Evolutionary conservation across 768 basidiomycete species (phyloP), one percentile per base, ranked within the genome.

Genomic region (Lepiota brunneoincarnata): DNA sequence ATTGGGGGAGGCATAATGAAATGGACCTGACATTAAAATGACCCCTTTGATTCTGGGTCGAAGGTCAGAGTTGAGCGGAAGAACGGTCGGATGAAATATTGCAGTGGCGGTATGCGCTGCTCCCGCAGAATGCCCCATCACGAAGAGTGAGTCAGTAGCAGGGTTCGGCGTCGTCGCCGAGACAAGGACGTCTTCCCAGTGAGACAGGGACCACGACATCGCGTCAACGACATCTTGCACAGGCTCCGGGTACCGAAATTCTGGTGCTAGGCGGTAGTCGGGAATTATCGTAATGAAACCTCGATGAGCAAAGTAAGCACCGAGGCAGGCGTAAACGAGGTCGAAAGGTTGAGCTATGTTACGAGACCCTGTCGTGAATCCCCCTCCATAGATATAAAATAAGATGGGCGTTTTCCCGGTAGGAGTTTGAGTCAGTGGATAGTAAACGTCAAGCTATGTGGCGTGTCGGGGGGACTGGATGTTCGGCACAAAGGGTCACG

Each of bases 341-440:
- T 79, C 76, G 40, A 71, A 71, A 0, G 83, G 67, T 1, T 75
- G 69, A 11, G 67, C 63, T 38, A 79, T 62, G 6, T 68, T 73
- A n/a, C 82, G 77, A 0, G 72, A 69, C 1, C 86, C 86, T 0
- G 65, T 63, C 56, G 69, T 68, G 62, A 84, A 86, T 2, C 86
- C 84, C 1, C 87, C 87, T 1, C 87, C 87, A 56, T 89, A 88
- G 38, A 82, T 56, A 67, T 79, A 87, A 65, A 88, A 78, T 21
- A 88, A 67, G 18, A 87, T 69, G 0, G 82, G 82, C 0, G 75
- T 68, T 69, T 50, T 63, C 62, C 20, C 54, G 50, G 5, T 63
- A 60, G 10, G 62, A 54, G 4, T 63, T 45, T 2, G 69, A 35
- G 70, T 57, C 2, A 63, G 50, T 0, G 83, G 86, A 60, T 84